Base-by-base conservation (phyloP, 2,329 filamentous ascomycete genomes). In the Xylaria polymorpha region DNA sequence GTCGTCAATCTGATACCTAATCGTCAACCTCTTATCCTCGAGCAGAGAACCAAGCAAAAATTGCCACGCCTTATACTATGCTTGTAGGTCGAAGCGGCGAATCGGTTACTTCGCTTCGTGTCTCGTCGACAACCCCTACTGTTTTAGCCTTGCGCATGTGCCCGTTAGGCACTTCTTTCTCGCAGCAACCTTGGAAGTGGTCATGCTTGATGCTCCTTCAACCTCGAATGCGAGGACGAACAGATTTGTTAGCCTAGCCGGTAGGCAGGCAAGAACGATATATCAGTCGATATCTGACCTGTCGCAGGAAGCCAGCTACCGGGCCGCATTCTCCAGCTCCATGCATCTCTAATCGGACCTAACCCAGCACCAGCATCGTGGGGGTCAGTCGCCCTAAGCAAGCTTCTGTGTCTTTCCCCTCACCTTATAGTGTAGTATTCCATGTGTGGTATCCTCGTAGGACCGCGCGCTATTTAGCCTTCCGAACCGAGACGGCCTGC, bases 271-370 rank as follows among this genome's bases (percentile, higher is more conserved):
- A 53, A 51, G 53, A 50, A 46, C 10, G 41, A 50, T 41, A 46
- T 57, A 37, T 15, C 57, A 39, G 32, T 37, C 55, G 44, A 41
- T 41, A 48, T 22, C 35, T 22, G 53, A 35, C 55, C 55, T 53
- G 41, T 56, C 57, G 44, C 44, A 59, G 60, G 53, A 64, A 63
- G 50, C 57, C 56, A 64, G 58, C 64, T 59, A 48, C 59, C 66
- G 66, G 62, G 56, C 65, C 59, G 66, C 59, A 39, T 66, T 69
- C 67, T 71, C 69, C 69, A 71, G 66, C 46, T 58, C 41, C 7
- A 59, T 67, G 69, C 64, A 70, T 65, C 50, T 67, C 60, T 71
- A 71, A 71, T 71, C 69, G 69, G 69, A 71, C 69, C 69, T 71
- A 71, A 71, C 69, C 64, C 67, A 71, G 67, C 55, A 43, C 41